Evolutionary conservation across 208 protist genomes (phyloP).

Genomic region (Trypanosomatidae sp.): DNA sequence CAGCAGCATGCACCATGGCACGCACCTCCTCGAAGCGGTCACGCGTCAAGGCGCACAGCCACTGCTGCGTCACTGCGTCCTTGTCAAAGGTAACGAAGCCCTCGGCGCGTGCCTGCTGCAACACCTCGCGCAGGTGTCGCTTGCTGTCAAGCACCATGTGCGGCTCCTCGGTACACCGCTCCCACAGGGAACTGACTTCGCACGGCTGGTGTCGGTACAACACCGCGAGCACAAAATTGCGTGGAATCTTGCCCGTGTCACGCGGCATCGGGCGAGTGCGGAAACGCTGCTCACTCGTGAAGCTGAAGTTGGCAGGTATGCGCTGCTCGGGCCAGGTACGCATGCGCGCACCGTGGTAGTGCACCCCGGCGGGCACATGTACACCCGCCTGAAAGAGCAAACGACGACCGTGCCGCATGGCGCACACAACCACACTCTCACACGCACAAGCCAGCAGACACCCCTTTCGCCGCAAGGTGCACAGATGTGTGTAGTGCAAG

Average conservation of each 20-base stretch:
- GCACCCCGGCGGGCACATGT: conserved; percentile 36
- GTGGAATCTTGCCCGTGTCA: conserved; percentile 71
- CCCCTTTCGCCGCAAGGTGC: neutral
- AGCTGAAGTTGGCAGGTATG: conserved; percentile 67
- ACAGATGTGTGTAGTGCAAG: neutral
- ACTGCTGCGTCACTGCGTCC: conserved; percentile 41
- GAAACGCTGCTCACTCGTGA: conserved; percentile 68
- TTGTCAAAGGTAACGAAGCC: conserved; percentile 81
- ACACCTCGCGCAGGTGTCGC: conserved; percentile 77
- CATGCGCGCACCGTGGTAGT: conserved; percentile 68
- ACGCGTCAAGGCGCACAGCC: conserved; percentile 63
- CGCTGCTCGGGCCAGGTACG: conserved; percentile 66
- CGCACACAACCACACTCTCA: neutral
- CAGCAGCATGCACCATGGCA: conserved; percentile 33
- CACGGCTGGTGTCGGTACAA: conserved; percentile 85
- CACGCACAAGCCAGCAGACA: too few species aligned
- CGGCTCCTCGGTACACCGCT: conserved; percentile 61
- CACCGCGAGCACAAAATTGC: conserved; percentile 79
- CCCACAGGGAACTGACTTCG: conserved; percentile 71
- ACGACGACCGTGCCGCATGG: conserved; percentile 17
- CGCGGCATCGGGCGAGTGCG: conserved; percentile 61
- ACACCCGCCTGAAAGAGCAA: conserved; percentile 55
- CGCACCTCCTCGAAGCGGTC: conserved; percentile 83
- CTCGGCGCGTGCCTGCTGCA: conserved; percentile 76
- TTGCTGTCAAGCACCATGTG: conserved; percentile 85